phyloP scores from a whole-genome alignment of 2,329 filamentous ascomycete genomes.

The Colletotrichum trifolii region DNA sequence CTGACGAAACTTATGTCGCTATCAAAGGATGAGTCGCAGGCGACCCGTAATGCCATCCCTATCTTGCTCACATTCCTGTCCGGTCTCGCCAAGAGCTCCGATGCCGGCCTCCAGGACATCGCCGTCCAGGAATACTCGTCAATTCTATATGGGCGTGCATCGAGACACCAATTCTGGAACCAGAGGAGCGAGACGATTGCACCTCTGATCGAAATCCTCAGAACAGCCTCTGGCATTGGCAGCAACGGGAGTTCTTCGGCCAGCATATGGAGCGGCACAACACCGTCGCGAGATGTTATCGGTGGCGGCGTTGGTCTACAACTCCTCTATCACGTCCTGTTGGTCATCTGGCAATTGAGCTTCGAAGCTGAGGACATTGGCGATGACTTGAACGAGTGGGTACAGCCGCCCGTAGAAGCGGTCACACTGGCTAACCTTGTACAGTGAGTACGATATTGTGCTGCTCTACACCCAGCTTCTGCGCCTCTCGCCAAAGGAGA shows the following conservation, averaged over 20 bases:
- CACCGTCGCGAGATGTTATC: constrained; percentile 67
- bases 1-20: constrained; percentile 81
- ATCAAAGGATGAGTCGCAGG: constrained; percentile 69
- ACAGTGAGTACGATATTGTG: constrained; percentile 91
- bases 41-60: constrained; percentile 81
- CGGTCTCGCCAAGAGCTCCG: constrained; percentile 82
- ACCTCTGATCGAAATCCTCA: constrained; percentile 85
- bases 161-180: constrained; percentile 89
- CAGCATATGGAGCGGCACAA: constrained; percentile 69
- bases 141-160: constrained; percentile 78
- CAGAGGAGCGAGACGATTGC: constrained; percentile 86
- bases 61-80: constrained; percentile 89
- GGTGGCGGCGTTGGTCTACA: constrained; percentile 91
- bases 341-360: constrained; percentile 96
- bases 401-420: constrained; percentile 30
- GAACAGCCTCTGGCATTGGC: constrained; percentile 77
- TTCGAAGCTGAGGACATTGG: constrained; percentile 84
- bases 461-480: constrained; percentile 92
- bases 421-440: background rate
- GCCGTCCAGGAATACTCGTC: constrained; percentile 92
- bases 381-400: constrained; percentile 86
- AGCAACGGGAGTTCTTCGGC: constrained; percentile 73
- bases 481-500: constrained; percentile 94
- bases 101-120: constrained; percentile 93
- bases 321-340: constrained; percentile 90